Conservation (phyloP, 495 filamentous ascomycete species). For the Trichoderma reesei region DNA sequence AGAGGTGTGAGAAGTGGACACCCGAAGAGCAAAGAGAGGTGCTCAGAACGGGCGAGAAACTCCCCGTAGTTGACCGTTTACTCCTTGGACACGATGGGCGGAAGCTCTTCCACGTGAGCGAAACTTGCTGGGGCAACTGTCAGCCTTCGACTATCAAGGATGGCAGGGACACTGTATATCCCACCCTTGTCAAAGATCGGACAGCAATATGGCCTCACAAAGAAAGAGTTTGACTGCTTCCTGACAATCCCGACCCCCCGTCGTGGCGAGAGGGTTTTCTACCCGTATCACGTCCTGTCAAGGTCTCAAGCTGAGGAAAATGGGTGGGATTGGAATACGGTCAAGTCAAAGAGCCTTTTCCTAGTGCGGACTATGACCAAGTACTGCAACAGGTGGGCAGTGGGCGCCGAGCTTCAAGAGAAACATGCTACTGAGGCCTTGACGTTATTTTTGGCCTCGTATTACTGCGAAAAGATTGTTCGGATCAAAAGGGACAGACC, state of each 20-base stretch:
- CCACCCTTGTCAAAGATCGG: neutral
- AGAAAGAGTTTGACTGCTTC: neutral
- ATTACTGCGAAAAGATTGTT: neutral
- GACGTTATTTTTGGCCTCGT: neutral
- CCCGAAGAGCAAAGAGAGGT: neutral
- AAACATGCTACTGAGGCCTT: neutral
- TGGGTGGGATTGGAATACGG: neutral
- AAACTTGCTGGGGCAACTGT: neutral
- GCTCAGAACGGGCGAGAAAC: neutral
- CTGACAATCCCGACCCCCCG: neutral
- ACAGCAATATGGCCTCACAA: neutral
- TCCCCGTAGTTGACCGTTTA: neutral
- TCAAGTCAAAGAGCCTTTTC: neutral
- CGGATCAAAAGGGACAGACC: neutral
- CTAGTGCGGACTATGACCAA: neutral
- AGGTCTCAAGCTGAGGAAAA: neutral
- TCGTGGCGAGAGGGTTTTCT: neutral
- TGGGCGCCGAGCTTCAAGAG: neutral
- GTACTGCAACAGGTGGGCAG: constrained; percentile 3
- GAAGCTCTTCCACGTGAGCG: neutral
- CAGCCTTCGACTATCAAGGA: neutral
- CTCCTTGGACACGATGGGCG: neutral
- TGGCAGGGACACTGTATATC: neutral
- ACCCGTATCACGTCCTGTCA: constrained; percentile 8
- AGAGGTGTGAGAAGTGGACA: neutral